These are phyloP conservation scores for Punctularia strigosozonata DNA, from an alignment of 768 basidiomycete genomes.

Conservation along the genomic window DNA sequence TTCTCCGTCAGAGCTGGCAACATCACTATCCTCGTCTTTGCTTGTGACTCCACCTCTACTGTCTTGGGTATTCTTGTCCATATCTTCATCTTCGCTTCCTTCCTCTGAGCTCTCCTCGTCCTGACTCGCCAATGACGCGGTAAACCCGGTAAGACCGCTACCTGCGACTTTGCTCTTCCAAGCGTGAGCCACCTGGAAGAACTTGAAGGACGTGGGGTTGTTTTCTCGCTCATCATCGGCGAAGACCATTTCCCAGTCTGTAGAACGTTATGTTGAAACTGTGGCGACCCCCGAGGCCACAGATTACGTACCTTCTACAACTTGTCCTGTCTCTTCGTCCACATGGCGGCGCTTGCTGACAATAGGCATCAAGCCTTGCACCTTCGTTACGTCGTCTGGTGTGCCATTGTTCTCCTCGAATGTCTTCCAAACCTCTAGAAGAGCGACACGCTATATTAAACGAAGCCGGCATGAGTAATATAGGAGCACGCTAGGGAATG, in stretches of 20 bases:
- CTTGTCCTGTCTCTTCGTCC: slow-evolving; percentile 75
- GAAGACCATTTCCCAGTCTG: slow-evolving; percentile 95
- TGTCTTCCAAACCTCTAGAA: slow-evolving; percentile 91
- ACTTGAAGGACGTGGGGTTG: slow-evolving; percentile 90
- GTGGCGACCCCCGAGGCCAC: not conserved
- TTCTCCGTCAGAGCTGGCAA: slow-evolving; percentile 41
- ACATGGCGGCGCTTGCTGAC: slow-evolving; percentile 77
- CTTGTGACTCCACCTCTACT: not conserved
- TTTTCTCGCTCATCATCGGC: slow-evolving; percentile 92
- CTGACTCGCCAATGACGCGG: slow-evolving; percentile 21
- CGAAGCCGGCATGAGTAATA: not conserved
- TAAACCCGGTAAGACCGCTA: slow-evolving; percentile 30
- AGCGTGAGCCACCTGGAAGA: slow-evolving; percentile 89
- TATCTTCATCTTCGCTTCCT: slow-evolving; percentile 12
- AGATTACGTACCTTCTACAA: slow-evolving; percentile 60
- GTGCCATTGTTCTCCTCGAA: slow-evolving; percentile 81
- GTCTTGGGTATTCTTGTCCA: slow-evolving; percentile 9
- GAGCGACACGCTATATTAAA: slow-evolving; percentile 67
- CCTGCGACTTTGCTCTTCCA: slow-evolving; percentile 52
- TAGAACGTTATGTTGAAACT: slow-evolving; percentile 3
- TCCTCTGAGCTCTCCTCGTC: slow-evolving; percentile 3
- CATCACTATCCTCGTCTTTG: slow-evolving; percentile 32
- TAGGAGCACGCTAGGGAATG: not conserved
- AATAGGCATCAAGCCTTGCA: slow-evolving; percentile 88
- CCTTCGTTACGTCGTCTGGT: slow-evolving; percentile 62